A percentile compares a stretch with the other conserved stretches of the same genome.
phyloP scores from a whole-genome alignment of 192 early-diverging fungal genomes.

The Entomortierella lignicola region DNA sequence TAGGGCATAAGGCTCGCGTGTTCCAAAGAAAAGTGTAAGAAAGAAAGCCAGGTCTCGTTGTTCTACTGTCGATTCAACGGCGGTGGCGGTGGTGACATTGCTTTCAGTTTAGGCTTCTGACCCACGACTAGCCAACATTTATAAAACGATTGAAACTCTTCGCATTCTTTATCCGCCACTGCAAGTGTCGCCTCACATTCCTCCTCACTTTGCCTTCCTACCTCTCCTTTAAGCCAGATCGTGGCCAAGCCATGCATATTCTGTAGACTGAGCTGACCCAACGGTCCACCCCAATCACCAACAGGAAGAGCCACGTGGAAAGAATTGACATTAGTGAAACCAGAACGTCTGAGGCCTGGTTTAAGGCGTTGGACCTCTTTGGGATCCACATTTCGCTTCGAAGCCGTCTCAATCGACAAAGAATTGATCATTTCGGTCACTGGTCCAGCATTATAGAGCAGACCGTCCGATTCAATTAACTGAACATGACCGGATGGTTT shows the following conservation, averaged over 20 bases:
- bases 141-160: constrained; percentile 19
- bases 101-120: background rate
- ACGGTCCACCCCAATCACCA: constrained; percentile 24
- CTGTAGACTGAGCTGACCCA: constrained; percentile 20
- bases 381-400: constrained; percentile 8
- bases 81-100: too few species aligned
- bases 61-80: too few species aligned
- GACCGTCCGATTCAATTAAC: constrained; percentile 38
- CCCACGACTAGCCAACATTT: constrained; percentile 14
- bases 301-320: constrained; percentile 24
- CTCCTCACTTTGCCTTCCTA: constrained; percentile 12
- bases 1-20: too few species aligned
- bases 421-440: constrained; percentile 5
- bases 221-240: constrained; percentile 19
- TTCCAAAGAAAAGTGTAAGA: too few species aligned
- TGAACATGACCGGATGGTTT: constrained; percentile 62
- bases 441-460: constrained; percentile 17
- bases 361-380: constrained; percentile 11
- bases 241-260: constrained; percentile 27
- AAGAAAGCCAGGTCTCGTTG: too few species aligned
- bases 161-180: constrained; percentile 11
- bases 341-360: constrained; percentile 14
- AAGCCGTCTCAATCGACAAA: constrained; percentile 6
- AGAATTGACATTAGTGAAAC: constrained; percentile 12
- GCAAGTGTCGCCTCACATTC: constrained; percentile 10